Evolutionary conservation across 2,329 filamentous ascomycete genomes (phyloP).

Genomic region (Talaromyces sp.): DNA sequence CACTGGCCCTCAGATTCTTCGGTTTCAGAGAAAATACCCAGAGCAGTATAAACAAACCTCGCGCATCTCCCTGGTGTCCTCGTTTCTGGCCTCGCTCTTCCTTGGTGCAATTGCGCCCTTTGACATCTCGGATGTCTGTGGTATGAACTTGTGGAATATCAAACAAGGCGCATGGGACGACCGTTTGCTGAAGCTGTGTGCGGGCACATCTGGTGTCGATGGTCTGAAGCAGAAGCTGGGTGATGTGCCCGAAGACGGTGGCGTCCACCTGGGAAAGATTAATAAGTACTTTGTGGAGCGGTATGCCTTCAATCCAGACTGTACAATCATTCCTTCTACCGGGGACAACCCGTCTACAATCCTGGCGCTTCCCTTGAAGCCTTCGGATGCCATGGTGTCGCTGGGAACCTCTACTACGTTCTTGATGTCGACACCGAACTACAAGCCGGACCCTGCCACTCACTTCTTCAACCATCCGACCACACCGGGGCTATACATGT

Average conservation of each 20-base stretch:
- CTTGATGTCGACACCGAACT: constrained; percentile 91
- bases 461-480: constrained; percentile 99
- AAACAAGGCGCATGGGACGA: constrained; percentile 67
- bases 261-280: constrained; percentile 69
- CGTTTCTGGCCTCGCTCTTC: constrained; percentile 87
- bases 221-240: constrained; percentile 76
- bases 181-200: constrained; percentile 67
- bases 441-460: constrained; percentile 82
- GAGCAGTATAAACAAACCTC: constrained; percentile 74
- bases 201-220: constrained; percentile 58
- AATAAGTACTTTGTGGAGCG: constrained; percentile 71
- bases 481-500: constrained; percentile 90
- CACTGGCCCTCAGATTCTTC: constrained; percentile 93
- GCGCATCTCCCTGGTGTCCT: constrained; percentile 89
- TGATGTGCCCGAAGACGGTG: constrained; percentile 72
- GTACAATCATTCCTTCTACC: constrained; percentile 78
- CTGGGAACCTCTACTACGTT: constrained; percentile 95
- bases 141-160: constrained; percentile 97
- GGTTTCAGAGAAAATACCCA: constrained; percentile 74
- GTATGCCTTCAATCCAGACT: constrained; percentile 71
- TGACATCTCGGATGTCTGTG: constrained; percentile 90
- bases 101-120: constrained; percentile 80
- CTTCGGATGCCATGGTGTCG: constrained; percentile 88
- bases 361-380: constrained; percentile 77
- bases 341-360: constrained; percentile 97